These are phyloP conservation scores for Spinacia oleracea DNA, from an alignment of 179 eudicot species.

Conservation along the genomic window DNA sequence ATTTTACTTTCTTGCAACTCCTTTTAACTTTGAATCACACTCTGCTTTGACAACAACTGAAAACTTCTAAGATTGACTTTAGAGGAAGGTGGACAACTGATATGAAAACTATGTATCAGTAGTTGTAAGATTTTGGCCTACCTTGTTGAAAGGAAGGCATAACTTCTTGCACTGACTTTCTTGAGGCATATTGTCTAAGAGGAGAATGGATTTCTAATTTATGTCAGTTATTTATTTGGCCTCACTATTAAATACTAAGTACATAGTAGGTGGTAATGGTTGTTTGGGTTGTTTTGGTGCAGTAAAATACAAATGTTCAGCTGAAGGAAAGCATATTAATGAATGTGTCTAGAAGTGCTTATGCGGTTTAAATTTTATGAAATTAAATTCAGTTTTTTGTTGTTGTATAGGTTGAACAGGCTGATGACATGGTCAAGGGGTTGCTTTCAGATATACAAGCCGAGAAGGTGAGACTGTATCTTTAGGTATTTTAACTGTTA, in stretches of 20 bases:
- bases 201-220: background rate
- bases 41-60: conserved; percentile 1
- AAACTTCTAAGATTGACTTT: background rate
- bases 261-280: background rate
- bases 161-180: background rate
- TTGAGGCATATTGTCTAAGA: background rate
- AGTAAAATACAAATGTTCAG: background rate
- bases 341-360: background rate
- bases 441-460: conserved; percentile 59
- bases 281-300: conserved; percentile 4
- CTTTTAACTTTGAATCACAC: background rate
- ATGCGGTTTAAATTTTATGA: conserved; percentile 1
- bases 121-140: background rate
- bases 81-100: background rate
- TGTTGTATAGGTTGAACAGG: conserved; percentile 57
- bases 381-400: conserved; percentile 16
- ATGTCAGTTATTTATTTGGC: background rate
- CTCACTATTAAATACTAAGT: background rate
- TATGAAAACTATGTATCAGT: background rate
- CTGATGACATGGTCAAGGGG: conserved; percentile 66
- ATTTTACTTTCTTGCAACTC: background rate
- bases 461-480: conserved; percentile 52
- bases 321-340: background rate
- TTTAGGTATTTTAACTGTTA: conserved; percentile 1
- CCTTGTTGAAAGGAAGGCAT: background rate